Percentiles rank a stretch among this genome's conserved stretches.
phyloP scores from a whole-genome alignment of 106 monocot genomes.

The Acorus gramineus region DNA sequence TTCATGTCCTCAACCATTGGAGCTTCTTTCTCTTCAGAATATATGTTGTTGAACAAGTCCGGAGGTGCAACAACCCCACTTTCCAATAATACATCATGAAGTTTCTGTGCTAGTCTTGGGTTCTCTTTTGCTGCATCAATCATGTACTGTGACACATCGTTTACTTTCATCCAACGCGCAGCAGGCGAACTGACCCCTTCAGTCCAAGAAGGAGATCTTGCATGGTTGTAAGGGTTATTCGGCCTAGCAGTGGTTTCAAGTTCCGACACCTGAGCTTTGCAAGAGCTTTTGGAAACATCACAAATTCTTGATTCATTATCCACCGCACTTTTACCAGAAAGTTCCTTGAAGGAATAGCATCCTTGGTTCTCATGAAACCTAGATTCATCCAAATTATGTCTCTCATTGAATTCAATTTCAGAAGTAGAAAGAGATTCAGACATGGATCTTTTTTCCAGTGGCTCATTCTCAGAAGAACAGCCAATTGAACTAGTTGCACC shows the following conservation, averaged over 20 bases:
- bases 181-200: conserved; percentile 30
- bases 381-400: background rate
- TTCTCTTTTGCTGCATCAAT: conserved; percentile 73
- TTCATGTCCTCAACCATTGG: conserved; percentile 6
- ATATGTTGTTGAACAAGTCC: conserved; percentile 47
- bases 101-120: conserved; percentile 57
- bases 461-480: conserved; percentile 23
- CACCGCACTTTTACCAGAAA: conserved; percentile 2
- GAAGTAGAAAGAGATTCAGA: conserved; percentile 4
- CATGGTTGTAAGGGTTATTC: conserved; percentile 13
- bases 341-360: conserved; percentile 5
- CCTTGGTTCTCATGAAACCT: conserved; percentile 7
- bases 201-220: conserved; percentile 42
- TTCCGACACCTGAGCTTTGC: conserved; percentile 1
- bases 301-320: conserved; percentile 1
- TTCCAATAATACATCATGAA: conserved; percentile 69
- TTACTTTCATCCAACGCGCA: conserved; percentile 41
- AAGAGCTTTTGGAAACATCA: conserved; percentile 6
- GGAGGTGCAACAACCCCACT: conserved; percentile 66
- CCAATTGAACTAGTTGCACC: conserved; percentile 15
- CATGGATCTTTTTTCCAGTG: conserved; percentile 12
- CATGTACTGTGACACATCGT: conserved; percentile 70
- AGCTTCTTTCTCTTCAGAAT: conserved; percentile 18
- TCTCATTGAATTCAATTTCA: conserved; percentile 9
- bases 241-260: conserved; percentile 13